Base-by-base conservation (phyloP, 768 basidiomycete genomes). In the Omphalotus guepiniiformis region DNA sequence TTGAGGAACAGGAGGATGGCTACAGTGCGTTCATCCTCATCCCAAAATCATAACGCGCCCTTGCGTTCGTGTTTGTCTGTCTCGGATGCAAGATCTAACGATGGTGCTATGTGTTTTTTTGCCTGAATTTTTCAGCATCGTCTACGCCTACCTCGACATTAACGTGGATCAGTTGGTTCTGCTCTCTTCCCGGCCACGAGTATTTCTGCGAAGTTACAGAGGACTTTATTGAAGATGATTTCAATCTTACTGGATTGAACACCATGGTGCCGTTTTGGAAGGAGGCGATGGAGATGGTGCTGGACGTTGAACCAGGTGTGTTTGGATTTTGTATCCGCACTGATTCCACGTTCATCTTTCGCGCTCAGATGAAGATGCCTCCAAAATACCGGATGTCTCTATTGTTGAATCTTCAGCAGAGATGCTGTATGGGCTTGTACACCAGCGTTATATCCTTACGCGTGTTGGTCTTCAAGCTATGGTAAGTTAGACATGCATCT, bases 261-360 rank as follows among this genome's bases (percentile, higher is more conserved):
- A 79, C 79, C 26, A 84, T 94, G 84, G 96, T 98, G 15, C 96
- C 96, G 6, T 99, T 99, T 64, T 99, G 95, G 93, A 98, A 97
- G 65, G 96, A 99, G 65, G 96, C 96, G 37, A 89, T 99, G 86
- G 96, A 99, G 72, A 99, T 99, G 96, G 93, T 99, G 13, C 69
- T 99, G 55, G 96, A 99, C 69, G 95, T 98, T 44, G 96, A 99
- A 69, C 93, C 96, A 74, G 93, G 95, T 94, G 63, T 65, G 84
- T 64, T 54, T 51, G 21, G 45, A 21, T 41, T 44, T 44, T 53
- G 25, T 3, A 11, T n/a, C 29, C 13, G 11, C 29, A n/a, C 34
- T 8, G 27, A 27, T n/a, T 19, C 18, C 36, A 41, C 55, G 55
- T 58, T 60, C 53, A 54, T 59, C 34, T 36, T n/a, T 46, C 26